These are phyloP conservation scores for Berberis thunbergii DNA, from an alignment of 164 flowering plant species.

Conservation along the genomic window DNA sequence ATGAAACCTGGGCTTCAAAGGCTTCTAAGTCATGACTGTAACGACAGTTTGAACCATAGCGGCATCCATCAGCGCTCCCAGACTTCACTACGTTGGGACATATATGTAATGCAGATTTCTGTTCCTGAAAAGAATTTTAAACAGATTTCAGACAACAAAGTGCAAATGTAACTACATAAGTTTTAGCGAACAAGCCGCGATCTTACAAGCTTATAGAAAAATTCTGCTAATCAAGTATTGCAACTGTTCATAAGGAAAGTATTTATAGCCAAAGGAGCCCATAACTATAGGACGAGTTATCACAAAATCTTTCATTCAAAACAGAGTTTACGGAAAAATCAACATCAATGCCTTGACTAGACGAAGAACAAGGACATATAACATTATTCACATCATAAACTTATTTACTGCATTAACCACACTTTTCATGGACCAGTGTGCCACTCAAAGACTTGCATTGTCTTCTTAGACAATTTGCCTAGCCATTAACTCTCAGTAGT, in stretches of 20 bases:
- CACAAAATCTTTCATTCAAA: no score
- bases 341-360: no score
- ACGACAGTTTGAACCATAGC: constrained; percentile 57
- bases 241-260: not conserved
- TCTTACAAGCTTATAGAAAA: not conserved
- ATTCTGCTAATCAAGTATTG: not conserved
- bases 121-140: constrained; percentile 26
- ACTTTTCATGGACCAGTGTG: no score
- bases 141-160: not conserved
- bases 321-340: no score
- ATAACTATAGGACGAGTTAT: not conserved
- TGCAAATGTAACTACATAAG: not conserved
- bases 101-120: constrained; percentile 48
- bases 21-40: constrained; percentile 89
- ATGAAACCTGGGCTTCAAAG: constrained; percentile 55
- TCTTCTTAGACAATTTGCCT: no score
- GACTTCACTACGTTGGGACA: constrained; percentile 76
- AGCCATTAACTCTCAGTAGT: no score
- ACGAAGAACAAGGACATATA: no score
- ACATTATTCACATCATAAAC: no score
- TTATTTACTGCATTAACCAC: no score
- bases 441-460: no score
- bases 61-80: constrained; percentile 55
- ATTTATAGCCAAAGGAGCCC: not conserved
- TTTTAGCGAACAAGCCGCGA: not conserved